Percentiles rank a stretch among this genome's conserved stretches.
phyloP scores from a whole-genome alignment of 441 rosid species.

The Breynia disticha region DNA sequence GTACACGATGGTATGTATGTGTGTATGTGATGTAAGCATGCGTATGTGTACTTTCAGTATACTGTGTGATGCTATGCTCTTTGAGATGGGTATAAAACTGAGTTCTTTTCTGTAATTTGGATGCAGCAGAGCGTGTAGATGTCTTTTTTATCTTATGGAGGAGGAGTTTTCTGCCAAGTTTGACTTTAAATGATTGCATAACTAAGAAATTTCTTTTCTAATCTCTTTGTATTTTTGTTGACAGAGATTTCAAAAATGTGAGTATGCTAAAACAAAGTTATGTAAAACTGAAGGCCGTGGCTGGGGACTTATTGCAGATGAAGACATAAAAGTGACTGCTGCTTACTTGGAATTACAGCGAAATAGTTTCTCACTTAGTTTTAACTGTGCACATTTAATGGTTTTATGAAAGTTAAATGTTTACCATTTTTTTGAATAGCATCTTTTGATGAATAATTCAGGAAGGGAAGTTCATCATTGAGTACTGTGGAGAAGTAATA shows the following conservation, averaged over 20 bases:
- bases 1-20: no score
- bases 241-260: constrained; percentile 79
- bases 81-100: neutral
- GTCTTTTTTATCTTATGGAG: neutral
- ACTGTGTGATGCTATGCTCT: no score
- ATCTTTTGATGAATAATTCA: constrained; percentile 15
- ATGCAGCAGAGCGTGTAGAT: neutral
- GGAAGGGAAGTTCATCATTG: constrained; percentile 81
- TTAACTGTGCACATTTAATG: neutral
- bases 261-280: constrained; percentile 66
- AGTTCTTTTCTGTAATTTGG: neutral
- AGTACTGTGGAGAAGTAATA: constrained; percentile 97
- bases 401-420: neutral
- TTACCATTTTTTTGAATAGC: neutral
- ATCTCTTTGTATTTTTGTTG: constrained; percentile 9
- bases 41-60: no score
- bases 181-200: no score
- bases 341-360: constrained; percentile 2
- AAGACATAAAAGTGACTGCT: constrained; percentile 60
- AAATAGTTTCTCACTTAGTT: neutral
- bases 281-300: constrained; percentile 77
- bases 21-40: no score
- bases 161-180: neutral
- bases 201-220: no score
- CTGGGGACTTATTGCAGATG: constrained; percentile 79